Evolutionary conservation across 176 grass and related monocot genomes (phyloP), one percentile per base, ranked within the genome.

Genomic region (Oryza glumipatula): DNA sequence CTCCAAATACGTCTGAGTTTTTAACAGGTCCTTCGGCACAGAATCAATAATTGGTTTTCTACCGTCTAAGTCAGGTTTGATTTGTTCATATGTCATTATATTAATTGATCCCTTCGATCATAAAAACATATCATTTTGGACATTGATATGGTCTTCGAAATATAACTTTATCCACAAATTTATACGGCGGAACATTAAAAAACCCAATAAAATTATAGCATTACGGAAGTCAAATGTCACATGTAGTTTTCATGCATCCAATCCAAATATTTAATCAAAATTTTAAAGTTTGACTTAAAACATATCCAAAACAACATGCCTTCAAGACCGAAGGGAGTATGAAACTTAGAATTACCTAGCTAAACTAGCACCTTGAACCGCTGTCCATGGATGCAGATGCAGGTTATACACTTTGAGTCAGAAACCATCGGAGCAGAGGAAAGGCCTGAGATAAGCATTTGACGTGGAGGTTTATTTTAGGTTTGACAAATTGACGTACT

Each of bases 391-490:
- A 61, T 61, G 58, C 58, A 61, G 17, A 61, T 22, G 19, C 21
- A 61, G 52, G 16, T 5, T 22, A 61, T 61, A 22, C 21, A 12
- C 19, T 71, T 71, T 22, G 24, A 35, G 81, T n/a, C 45, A 46
- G 60, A 74, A 47, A 65, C 24, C 15, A 72, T 10, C 6, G 7
- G 43, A 67, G 60, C 36, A 45, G 2, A 52, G 43, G 49, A 45
- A 4, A 9, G 49, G 65, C 32, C 6, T 70, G 30, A 26, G 47
- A 21, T 43, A 72, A 47, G 19, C 35, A 72, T 66, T 47, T 54
- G 76, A 52, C 43, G 13, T 73, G 67, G 39, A 63, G 30, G 61
- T 60, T 56, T 77, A 47, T 78, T 68, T 77, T 17, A 77, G 10
- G 28, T 54, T 75, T 75, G 46, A 54, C 73, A 21, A 49, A 22